phyloP scores from a whole-genome alignment of 106 monocot species.

The Allium sativum region DNA sequence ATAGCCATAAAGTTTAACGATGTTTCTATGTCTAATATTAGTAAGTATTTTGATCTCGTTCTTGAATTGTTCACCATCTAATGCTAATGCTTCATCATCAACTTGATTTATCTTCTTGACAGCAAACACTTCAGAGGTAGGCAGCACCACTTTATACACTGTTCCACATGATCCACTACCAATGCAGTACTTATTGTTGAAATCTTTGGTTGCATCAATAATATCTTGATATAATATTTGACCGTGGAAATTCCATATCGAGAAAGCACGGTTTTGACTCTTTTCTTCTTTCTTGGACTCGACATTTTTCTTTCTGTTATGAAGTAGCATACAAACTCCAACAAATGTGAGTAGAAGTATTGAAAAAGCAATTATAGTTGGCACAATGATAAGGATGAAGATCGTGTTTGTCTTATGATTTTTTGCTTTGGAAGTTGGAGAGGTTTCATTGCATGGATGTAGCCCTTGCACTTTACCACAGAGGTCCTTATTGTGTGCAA shows the following conservation, averaged over 20 bases:
- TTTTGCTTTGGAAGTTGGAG: neutral
- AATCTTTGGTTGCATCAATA: conserved; percentile 21
- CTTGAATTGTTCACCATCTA: neutral
- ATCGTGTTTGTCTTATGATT: neutral
- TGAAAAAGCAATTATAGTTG: neutral
- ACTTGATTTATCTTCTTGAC: conserved; percentile 20
- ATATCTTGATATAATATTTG: conserved; percentile 15
- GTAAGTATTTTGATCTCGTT: conserved; percentile 20
- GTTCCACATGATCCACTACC: conserved; percentile 16
- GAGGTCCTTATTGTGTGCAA: conserved; percentile 9
- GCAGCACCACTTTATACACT: conserved; percentile 23
- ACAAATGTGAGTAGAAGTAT: neutral
- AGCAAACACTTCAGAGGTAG: conserved; percentile 3
- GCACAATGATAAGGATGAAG: neutral
- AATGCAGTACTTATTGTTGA: conserved; percentile 19
- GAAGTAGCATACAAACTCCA: neutral
- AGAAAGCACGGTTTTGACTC: neutral
- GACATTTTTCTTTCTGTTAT: neutral
- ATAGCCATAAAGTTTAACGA: conserved; percentile 29
- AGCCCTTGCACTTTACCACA: conserved; percentile 11
- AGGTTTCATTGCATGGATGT: neutral
- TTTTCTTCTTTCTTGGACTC: neutral
- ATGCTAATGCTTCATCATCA: neutral
- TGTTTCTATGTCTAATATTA: conserved; percentile 23
- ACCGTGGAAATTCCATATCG: conserved; percentile 9